These are phyloP conservation scores for Rachicladosporium sp. DNA, from an alignment of 2,329 filamentous ascomycete genomes.

Conservation along the genomic window DNA sequence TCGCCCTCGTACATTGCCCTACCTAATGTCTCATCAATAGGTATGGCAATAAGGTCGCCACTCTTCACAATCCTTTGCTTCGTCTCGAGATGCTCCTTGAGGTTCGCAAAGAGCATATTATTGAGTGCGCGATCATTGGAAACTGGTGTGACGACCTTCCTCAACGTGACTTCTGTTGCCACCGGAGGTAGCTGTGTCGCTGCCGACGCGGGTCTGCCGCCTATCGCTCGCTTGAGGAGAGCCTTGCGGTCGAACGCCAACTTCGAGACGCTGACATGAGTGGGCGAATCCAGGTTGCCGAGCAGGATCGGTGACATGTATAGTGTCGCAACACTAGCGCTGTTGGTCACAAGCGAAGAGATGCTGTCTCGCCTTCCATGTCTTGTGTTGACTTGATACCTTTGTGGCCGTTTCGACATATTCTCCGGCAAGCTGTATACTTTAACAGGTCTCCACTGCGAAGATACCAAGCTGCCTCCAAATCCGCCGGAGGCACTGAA, in stretches of 20 bases:
- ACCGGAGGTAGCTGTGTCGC: constrained; percentile 43
- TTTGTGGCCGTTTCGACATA: constrained; percentile 39
- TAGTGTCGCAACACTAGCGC: constrained; percentile 47
- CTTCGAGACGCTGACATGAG: constrained; percentile 67
- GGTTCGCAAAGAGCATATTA: constrained; percentile 68
- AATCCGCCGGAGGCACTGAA: constrained; percentile 57
- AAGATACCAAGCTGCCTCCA: constrained; percentile 48
- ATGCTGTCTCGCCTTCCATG: constrained; percentile 42
- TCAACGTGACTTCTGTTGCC: constrained; percentile 69
- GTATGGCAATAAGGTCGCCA: constrained; percentile 82
- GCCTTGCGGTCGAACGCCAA: constrained; percentile 29
- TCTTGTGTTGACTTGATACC: constrained; percentile 42
- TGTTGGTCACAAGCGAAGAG: constrained; percentile 33
- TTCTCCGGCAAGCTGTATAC: constrained; percentile 81
- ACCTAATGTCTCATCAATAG: constrained; percentile 76
- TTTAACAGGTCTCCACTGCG: constrained; percentile 69
- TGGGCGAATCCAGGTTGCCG: constrained; percentile 68
- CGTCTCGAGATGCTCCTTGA: constrained; percentile 80
- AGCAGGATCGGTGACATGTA: constrained; percentile 80
- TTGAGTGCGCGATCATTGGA: constrained; percentile 79
- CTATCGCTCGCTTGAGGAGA: constrained; percentile 29
- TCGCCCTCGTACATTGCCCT: constrained; percentile 64
- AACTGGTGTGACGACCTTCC: constrained; percentile 79
- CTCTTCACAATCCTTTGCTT: constrained; percentile 71
- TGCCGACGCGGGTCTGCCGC: constrained; percentile 19